Percentiles rank a stretch among this genome's conserved stretches.
phyloP scores from a whole-genome alignment of 2,329 filamentous ascomycete species.

The Tetracladium maxilliforme region DNA sequence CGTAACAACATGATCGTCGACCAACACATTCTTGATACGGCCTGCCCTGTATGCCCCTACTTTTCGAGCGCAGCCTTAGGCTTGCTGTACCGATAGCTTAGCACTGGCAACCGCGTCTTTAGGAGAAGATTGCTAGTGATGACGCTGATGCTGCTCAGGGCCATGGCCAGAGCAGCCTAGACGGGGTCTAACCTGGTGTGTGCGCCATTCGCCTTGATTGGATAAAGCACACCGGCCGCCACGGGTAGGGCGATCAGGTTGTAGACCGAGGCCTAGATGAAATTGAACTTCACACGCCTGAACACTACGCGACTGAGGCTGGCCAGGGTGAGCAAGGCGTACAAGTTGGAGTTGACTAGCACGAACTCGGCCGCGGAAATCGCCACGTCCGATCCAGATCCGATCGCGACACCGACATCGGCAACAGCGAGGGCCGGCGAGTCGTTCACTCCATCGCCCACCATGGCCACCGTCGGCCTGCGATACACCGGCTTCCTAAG shows the following conservation, averaged over 20 bases:
- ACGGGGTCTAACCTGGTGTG: conserved; percentile 59
- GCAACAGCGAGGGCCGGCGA: conserved; percentile 67
- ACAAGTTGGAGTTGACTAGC: conserved; percentile 47
- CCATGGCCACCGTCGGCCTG: conserved; percentile 59
- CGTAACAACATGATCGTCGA: too few relatives aligned
- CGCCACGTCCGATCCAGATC: conserved; percentile 69
- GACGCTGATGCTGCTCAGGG: conserved; percentile 79
- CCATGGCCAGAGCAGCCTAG: conserved; percentile 89
- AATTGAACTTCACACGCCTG: conserved; percentile 51
- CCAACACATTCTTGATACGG: too few relatives aligned
- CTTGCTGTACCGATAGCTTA: too few relatives aligned
- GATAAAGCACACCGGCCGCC: conserved; percentile 51
- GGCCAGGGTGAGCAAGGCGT: conserved; percentile 42
- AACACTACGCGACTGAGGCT: conserved; percentile 46
- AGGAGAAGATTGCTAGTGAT: conserved; percentile 68
- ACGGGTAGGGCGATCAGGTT: conserved; percentile 50
- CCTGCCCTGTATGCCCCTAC: too few relatives aligned
- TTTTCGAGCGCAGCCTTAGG: too few relatives aligned
- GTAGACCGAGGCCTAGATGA: conserved; percentile 52
- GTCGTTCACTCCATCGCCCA: conserved; percentile 80
- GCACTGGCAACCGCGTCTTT: conserved; percentile 20
- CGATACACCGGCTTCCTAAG: too few relatives aligned
- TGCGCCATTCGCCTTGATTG: conserved; percentile 28
- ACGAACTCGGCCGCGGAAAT: conserved; percentile 74
- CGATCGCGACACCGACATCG: conserved; percentile 72